phyloP scores from a whole-genome alignment of 83 land plant species.

The Diphasiastrum complanatum region DNA sequence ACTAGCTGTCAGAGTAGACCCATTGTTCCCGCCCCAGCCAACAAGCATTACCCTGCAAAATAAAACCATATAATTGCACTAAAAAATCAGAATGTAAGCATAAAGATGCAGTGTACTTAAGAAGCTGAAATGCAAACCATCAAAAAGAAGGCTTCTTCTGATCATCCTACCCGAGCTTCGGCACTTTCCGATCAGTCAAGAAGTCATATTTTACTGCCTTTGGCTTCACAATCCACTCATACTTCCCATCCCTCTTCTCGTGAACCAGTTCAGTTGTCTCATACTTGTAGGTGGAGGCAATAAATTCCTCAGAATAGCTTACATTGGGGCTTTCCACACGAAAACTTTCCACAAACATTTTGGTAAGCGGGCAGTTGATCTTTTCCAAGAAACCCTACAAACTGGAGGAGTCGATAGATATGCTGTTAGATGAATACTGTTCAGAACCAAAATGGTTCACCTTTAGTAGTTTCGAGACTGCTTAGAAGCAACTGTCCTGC shows the following conservation, averaged over 20 bases:
- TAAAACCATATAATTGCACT: neutral
- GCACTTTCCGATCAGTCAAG: slow-evolving; percentile 63
- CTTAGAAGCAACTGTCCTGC: too few relatives aligned
- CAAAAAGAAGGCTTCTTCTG: neutral
- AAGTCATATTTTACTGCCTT: slow-evolving; percentile 76
- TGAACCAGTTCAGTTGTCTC: slow-evolving; percentile 84
- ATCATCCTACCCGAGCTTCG: slow-evolving; percentile 79
- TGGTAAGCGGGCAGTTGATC: too few relatives aligned
- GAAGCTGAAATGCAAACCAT: neutral
- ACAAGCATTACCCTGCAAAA: slow-evolving; percentile 94
- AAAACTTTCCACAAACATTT: slow-evolving; percentile 79
- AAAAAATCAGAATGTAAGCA: neutral
- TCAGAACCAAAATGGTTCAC: too few relatives aligned
- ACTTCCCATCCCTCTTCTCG: slow-evolving; percentile 61
- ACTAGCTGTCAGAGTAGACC: slow-evolving; percentile 87
- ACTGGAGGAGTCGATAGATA: too few relatives aligned
- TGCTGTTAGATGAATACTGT: too few relatives aligned
- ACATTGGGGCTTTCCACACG: slow-evolving; percentile 91
- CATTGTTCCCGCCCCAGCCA: slow-evolving; percentile 99
- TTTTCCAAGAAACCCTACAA: too few relatives aligned
- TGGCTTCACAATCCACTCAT: slow-evolving; percentile 85
- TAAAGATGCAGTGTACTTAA: too few relatives aligned
- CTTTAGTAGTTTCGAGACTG: too few relatives aligned
- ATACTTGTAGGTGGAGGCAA: slow-evolving; percentile 69
- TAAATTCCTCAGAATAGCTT: slow-evolving; percentile 61